Base-by-base conservation (phyloP, 2,329 filamentous ascomycete genomes). In the Neonectria hederae region DNA sequence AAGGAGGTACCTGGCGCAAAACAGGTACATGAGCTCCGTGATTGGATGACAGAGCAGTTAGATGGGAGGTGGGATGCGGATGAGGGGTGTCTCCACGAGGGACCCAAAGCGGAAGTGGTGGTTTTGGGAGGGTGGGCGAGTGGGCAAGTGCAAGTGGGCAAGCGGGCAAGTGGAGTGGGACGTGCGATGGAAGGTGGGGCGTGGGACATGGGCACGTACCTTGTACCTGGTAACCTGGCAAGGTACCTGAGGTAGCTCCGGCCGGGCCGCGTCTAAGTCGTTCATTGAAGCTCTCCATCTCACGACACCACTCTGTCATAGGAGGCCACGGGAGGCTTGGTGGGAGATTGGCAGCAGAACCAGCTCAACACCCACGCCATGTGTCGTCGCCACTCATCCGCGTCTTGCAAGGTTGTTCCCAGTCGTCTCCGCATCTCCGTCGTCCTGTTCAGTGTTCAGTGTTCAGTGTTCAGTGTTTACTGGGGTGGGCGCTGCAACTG, bases 341-440 rank as follows among this genome's bases (percentile, higher is more conserved):
- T 59, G 66, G 72, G 72, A 74, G 67, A 74, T 74, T 72, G 64
- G 59, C 68, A 66, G 53, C 57, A 62, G 60, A 64, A 62, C 60
- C 63, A 65, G 48, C 65, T 66, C 62, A 62, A 62, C 59, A 59
- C 62, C 69, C 64, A 46, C 68, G 62, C 71, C 70, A 72, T 72
- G 62, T 65, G 54, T 73, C 66, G 65, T 64, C 56, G 70, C 71
- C 65, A 68, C 64, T 64, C 61, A 54, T 51, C 42, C 43, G 45
- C 13, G 46, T 56, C 62, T 43, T 65, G 55, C 71, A 65, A 54
- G 69, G 71, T 51, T 71, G 45, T 52, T 58, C 71, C 66, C 58
- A 60, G 66, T 66, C 56, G 43, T 51, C 68, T 72, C 69, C 71
- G 68, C 62, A 60, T 71, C 69, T 61, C 63, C 68, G 59, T 65